phyloP scores from a whole-genome alignment of 192 early-diverging fungal species.

The Podila epicladia region DNA sequence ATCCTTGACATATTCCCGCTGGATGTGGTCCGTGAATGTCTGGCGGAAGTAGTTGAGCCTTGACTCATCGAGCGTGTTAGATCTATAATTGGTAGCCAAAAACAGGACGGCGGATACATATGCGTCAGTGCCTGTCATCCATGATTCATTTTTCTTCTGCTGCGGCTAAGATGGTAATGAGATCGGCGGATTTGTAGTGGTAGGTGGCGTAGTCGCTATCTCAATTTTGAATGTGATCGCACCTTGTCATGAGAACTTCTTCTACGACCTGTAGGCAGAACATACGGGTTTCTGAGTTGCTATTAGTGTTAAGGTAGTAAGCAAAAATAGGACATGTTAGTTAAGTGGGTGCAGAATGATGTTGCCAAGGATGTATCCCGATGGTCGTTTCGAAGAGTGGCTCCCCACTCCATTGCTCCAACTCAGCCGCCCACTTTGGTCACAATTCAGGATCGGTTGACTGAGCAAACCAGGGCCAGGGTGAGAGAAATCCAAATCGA shows the following conservation, averaged over 20 bases:
- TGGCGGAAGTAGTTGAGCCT: slow-evolving; percentile 62
- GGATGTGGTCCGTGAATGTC: slow-evolving; percentile 68
- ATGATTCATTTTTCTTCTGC: not conserved
- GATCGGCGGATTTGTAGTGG: not conserved
- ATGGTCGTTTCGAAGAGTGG: not conserved
- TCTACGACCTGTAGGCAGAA: slow-evolving; percentile 89
- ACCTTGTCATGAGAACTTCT: slow-evolving; percentile 70
- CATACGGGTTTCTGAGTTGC: slow-evolving; percentile 80
- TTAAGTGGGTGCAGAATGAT: not conserved
- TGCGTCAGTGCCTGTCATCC: not conserved
- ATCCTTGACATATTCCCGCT: slow-evolving; percentile 62
- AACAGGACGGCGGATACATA: not conserved
- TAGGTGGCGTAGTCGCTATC: not conserved
- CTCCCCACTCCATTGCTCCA: too few species aligned
- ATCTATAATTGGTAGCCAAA: slow-evolving; percentile 26
- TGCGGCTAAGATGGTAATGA: too few species aligned
- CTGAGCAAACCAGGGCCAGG: slow-evolving; percentile 7
- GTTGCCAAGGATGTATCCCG: not conserved
- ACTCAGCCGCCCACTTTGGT: too few species aligned
- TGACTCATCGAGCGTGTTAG: slow-evolving; percentile 56
- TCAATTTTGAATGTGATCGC: not conserved
- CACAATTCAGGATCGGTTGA: not conserved
- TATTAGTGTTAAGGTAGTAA: slow-evolving; percentile 23
- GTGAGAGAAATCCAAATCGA: slow-evolving; percentile 10
- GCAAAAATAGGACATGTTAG: not conserved